Evolutionary conservation across 148 eudicot genomes (phyloP).

Genomic region (Talinum fruticosum): DNA sequence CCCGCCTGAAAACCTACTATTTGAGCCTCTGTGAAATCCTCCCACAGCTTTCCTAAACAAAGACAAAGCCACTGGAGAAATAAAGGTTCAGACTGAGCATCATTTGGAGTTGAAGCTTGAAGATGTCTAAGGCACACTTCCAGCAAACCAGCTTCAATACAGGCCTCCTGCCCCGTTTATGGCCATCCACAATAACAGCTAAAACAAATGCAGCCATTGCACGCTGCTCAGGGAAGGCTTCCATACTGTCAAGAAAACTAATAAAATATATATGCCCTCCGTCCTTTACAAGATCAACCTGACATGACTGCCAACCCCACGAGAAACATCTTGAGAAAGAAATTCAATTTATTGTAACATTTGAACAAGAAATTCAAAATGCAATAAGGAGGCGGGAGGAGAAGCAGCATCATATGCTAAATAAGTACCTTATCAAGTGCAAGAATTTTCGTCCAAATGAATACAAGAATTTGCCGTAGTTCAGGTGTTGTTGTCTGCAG

Average conservation of each 20-base stretch:
- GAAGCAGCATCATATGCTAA: not conserved
- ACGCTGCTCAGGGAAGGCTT: constrained; percentile 92
- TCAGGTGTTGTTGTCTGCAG: constrained; percentile 91
- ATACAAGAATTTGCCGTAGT: constrained; percentile 90
- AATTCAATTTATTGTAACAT: not conserved
- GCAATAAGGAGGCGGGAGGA: not conserved
- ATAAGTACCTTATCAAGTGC: constrained; percentile 67
- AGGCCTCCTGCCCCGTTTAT: constrained; percentile 91
- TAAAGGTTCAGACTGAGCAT: constrained; percentile 73
- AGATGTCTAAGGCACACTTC: constrained; percentile 85
- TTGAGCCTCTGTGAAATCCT: constrained; percentile 85
- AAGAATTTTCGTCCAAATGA: constrained; percentile 97
- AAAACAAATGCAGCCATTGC: constrained; percentile 99
- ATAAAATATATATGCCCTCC: constrained; percentile 88
- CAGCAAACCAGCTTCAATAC: constrained; percentile 79
- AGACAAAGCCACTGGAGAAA: constrained; percentile 97
- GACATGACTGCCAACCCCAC: constrained; percentile 71
- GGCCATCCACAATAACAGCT: constrained; percentile 93
- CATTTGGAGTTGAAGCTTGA: constrained; percentile 62
- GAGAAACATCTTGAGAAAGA: constrained; percentile 25
- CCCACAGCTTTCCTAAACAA: constrained; percentile 95
- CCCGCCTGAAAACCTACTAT: constrained; percentile 67
- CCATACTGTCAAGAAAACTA: constrained; percentile 84
- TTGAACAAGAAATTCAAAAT: not conserved
- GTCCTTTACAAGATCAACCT: constrained; percentile 97